Conservation (phyloP, 805 yeast species). For the Nakazawaea anatomiae region DNA sequence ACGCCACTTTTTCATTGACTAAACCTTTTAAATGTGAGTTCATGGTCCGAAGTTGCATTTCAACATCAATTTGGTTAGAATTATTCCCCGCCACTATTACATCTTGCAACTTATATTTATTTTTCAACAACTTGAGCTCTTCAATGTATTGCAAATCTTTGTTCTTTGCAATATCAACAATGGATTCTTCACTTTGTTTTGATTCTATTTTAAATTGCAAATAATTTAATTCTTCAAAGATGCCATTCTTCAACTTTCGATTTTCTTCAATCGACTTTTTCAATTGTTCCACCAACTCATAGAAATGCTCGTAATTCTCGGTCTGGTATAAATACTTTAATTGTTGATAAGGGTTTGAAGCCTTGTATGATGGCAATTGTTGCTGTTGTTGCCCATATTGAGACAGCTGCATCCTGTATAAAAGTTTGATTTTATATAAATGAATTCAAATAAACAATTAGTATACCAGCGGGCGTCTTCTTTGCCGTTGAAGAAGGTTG, state of each 20-base stretch:
- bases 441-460: too few species aligned
- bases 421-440: neutral
- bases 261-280: constrained; percentile 3
- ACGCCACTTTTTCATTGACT: constrained; percentile 5
- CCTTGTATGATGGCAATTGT: neutral
- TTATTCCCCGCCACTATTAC: neutral
- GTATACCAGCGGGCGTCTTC: too few species aligned
- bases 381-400: neutral
- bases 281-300: constrained; percentile 8
- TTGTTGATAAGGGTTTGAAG: constrained; percentile 9
- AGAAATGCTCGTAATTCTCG: constrained; percentile 10
- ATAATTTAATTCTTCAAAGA: constrained; percentile 6
- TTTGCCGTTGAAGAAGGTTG: too few species aligned
- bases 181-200: neutral
- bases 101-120: neutral
- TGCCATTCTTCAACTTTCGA: constrained; percentile 4
- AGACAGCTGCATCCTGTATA: neutral
- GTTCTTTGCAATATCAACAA: neutral
- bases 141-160: neutral
- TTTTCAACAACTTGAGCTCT: neutral
- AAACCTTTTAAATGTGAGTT: neutral
- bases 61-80: neutral
- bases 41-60: neutral
- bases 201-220: neutral
- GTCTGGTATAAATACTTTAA: constrained; percentile 9